phyloP scores from a whole-genome alignment of 306 rosid species.

The Betula pendula region DNA sequence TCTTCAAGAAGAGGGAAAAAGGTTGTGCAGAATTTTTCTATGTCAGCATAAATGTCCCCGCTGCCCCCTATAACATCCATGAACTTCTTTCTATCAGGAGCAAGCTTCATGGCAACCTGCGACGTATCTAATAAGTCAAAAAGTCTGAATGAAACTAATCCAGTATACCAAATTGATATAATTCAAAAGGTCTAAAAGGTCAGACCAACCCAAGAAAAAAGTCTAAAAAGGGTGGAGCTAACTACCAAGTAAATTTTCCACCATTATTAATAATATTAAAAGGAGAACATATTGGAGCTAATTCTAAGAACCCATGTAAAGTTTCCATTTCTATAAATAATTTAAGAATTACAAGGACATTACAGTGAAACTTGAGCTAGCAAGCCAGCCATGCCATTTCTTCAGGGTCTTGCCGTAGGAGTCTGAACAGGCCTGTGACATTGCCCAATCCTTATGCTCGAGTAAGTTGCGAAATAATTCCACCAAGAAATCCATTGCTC shows the following conservation, averaged over 20 bases:
- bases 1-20: constrained; percentile 78
- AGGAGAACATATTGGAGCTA: background rate
- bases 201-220: background rate
- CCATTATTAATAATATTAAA: constrained; percentile 22
- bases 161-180: background rate
- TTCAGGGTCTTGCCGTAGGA: constrained; percentile 86
- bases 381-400: constrained; percentile 98
- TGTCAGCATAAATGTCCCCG: constrained; percentile 68
- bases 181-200: constrained; percentile 3
- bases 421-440: constrained; percentile 92
- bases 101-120: constrained; percentile 96
- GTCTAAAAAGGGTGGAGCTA: background rate
- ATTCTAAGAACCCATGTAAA: background rate
- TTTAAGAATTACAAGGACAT: constrained; percentile 36
- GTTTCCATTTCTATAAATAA: constrained; percentile 17
- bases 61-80: constrained; percentile 83
- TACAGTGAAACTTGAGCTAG: constrained; percentile 94
- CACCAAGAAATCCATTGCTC: constrained; percentile 99
- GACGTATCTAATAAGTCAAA: constrained; percentile 22
- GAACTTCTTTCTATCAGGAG: constrained; percentile 97
- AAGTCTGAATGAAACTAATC: background rate
- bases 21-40: constrained; percentile 60
- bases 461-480: constrained; percentile 76
- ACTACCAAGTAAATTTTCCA: background rate
- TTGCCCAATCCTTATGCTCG: constrained; percentile 82